These are phyloP conservation scores for Lactifluus echinatus DNA, from an alignment of 768 basidiomycete species.

Conservation along the genomic window DNA sequence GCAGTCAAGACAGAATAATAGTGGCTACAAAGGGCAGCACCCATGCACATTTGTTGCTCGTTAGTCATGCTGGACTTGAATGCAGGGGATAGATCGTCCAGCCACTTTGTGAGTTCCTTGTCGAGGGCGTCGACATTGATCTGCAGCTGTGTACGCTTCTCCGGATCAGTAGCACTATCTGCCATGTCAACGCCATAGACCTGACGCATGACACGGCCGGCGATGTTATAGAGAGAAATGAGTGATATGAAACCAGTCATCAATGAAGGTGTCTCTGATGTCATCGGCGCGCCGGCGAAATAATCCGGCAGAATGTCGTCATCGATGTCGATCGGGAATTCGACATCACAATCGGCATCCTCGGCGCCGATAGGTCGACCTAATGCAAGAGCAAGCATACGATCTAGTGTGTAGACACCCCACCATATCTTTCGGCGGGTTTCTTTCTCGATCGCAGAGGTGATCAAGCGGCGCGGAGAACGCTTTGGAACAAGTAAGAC, in stretches of 20 bases:
- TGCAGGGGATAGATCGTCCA: slow-evolving; percentile 60
- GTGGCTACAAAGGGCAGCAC: slow-evolving; percentile 77
- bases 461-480: slow-evolving; percentile 63
- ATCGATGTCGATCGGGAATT: slow-evolving; percentile 74
- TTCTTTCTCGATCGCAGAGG: slow-evolving; percentile 76
- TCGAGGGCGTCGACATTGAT: slow-evolving; percentile 72
- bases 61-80: slow-evolving; percentile 71
- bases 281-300: slow-evolving; percentile 53
- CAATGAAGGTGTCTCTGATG: slow-evolving; percentile 50
- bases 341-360: slow-evolving; percentile 86
- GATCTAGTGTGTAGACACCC: slow-evolving; percentile 84
- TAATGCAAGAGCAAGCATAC: slow-evolving; percentile 86
- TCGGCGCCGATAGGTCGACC: slow-evolving; percentile 85
- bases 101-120: slow-evolving; percentile 71
- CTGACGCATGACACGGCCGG: slow-evolving; percentile 69
- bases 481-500: slow-evolving; percentile 40
- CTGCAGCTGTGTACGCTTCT: slow-evolving; percentile 69
- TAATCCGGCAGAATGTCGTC: slow-evolving; percentile 70
- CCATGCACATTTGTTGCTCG: slow-evolving; percentile 78
- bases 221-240: slow-evolving; percentile 75
- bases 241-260: slow-evolving; percentile 80
- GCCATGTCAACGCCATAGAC: slow-evolving; percentile 76
- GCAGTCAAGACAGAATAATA: slow-evolving; percentile 85
- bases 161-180: slow-evolving; percentile 58
- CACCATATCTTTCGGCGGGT: slow-evolving; percentile 90